A percentile compares a stretch with the other conserved stretches of the same genome.
Evolutionary conservation across 2,329 filamentous ascomycete genomes (phyloP).

Genomic region (Verticillium klebahnii): DNA sequence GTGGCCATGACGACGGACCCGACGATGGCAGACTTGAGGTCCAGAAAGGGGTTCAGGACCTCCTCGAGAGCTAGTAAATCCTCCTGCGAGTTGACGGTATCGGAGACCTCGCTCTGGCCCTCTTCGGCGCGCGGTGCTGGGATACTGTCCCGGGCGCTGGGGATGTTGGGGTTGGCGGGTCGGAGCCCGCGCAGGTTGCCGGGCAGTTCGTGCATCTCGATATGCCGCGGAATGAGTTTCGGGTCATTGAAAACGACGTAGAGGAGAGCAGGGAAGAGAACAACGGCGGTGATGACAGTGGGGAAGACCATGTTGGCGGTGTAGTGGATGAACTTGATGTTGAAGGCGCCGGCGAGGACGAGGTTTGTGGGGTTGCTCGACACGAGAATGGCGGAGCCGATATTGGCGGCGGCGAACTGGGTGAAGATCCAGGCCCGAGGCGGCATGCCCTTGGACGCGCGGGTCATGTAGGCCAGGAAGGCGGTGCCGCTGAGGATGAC

Average conservation of each 20-base stretch:
- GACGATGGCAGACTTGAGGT: constrained; percentile 59
- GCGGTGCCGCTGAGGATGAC: constrained; percentile 70
- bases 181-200: constrained; percentile 47
- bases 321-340: constrained; percentile 67
- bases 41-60: constrained; percentile 69
- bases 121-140: constrained; percentile 37
- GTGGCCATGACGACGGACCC: constrained; percentile 61
- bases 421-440: constrained; percentile 69
- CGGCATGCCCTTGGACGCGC: constrained; percentile 68
- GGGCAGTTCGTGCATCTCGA: constrained; percentile 63
- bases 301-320: constrained; percentile 75
- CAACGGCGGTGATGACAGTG: constrained; percentile 59
- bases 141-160: constrained; percentile 37
- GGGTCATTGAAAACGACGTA: constrained; percentile 66
- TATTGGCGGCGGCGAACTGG: constrained; percentile 68
- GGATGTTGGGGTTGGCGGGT: constrained; percentile 61
- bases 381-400: constrained; percentile 69
- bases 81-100: background rate
- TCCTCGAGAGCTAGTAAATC: constrained; percentile 57
- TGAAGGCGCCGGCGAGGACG: constrained; percentile 66
- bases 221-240: constrained; percentile 57
- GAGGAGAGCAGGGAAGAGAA: constrained; percentile 64
- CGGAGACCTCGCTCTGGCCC: constrained; percentile 38
- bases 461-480: constrained; percentile 72
- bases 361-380: constrained; percentile 75